Conservation (phyloP, 176 grass and related monocot species). For the Musa schizocarpa region DNA sequence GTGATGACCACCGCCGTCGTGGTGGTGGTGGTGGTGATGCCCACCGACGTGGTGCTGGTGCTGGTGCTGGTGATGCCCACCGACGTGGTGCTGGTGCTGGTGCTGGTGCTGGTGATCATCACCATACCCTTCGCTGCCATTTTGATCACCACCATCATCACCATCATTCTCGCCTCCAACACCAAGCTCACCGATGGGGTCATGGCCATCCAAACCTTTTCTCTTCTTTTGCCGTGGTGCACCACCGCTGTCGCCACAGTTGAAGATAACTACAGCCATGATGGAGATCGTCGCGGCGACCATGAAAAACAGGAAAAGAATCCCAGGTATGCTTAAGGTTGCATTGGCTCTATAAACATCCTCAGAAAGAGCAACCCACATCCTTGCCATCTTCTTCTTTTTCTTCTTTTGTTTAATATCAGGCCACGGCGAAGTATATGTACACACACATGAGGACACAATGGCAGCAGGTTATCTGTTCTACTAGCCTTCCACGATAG, state of each 20-base stretch:
- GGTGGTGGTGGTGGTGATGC: neutral
- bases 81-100: neutral
- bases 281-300: neutral
- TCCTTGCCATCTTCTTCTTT: neutral
- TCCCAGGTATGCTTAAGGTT: neutral
- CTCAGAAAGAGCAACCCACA: neutral
- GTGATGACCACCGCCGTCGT: too few relatives aligned
- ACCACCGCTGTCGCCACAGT: neutral
- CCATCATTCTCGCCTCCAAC: too few relatives aligned
- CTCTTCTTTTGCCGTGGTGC: neutral
- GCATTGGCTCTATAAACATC: neutral
- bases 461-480: too few relatives aligned
- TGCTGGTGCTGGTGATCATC: too few relatives aligned
- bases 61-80: neutral
- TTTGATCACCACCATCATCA: neutral
- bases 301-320: neutral
- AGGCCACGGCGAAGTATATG: neutral
- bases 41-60: neutral
- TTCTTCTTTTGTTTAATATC: neutral
- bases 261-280: slow-evolving; percentile 1
- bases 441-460: neutral
- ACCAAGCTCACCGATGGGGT: too few relatives aligned
- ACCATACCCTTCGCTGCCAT: neutral
- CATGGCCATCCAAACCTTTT: too few relatives aligned
- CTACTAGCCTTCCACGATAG: too few relatives aligned